Evolutionary conservation across 495 filamentous ascomycete genomes (phyloP).

Genomic region (Penicillium dipodomyicola): DNA sequence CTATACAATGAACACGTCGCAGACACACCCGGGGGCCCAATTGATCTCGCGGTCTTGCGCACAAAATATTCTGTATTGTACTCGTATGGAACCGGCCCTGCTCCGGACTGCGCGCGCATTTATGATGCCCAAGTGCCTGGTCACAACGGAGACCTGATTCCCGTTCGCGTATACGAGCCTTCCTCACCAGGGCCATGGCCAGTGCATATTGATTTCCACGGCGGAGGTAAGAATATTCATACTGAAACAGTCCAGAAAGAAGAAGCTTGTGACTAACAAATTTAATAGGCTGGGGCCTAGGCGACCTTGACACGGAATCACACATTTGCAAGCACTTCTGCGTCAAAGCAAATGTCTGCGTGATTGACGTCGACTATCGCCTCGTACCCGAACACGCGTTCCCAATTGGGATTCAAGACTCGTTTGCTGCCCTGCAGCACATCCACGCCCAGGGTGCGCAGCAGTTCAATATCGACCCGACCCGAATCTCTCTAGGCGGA

Average conservation of each 20-base stretch:
- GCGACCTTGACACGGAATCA: conserved; percentile 42
- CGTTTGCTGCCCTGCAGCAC: conserved; percentile 40
- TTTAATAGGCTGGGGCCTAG: conserved; percentile 47
- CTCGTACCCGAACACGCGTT: conserved; percentile 47
- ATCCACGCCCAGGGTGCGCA: conserved; percentile 25
- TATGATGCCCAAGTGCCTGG: conserved; percentile 38
- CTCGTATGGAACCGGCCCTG: conserved; percentile 31
- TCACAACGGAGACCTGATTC: conserved; percentile 40
- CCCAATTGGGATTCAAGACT: conserved; percentile 48
- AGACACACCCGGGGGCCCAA: conserved; percentile 29
- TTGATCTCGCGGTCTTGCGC: conserved; percentile 27
- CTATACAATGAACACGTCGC: conserved; percentile 35
- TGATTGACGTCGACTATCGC: conserved; percentile 55
- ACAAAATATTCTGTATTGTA: conserved; percentile 33
- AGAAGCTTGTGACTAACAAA: background rate
- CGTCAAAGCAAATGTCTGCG: conserved; percentile 40
- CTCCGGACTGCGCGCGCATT: conserved; percentile 25
- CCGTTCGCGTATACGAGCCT: conserved; percentile 46
- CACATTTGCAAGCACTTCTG: conserved; percentile 35
- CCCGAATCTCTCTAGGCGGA: conserved; percentile 48
- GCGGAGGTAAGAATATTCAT: conserved; percentile 20
- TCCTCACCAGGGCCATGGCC: conserved; percentile 42
- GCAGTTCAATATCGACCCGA: conserved; percentile 43
- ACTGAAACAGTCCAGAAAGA: background rate
- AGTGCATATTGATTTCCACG: conserved; percentile 50